These are phyloP conservation scores for Juglanconis oblonga DNA, from an alignment of 2,329 filamentous ascomycete genomes.

Conservation along the genomic window DNA sequence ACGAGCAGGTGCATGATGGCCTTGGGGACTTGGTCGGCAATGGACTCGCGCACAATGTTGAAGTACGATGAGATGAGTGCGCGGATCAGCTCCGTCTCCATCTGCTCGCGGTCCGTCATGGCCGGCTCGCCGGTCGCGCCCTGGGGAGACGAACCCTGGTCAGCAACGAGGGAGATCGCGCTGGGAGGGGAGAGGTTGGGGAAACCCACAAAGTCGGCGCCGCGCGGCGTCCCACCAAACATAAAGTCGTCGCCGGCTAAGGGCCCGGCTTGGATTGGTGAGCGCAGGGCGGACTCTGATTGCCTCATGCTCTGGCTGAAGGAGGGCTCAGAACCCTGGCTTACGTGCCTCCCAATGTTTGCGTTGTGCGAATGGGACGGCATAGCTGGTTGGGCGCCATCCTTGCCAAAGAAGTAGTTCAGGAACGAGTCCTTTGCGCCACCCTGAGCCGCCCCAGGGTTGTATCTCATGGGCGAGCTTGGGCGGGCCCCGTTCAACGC, in stretches of 20 bases:
- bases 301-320: constrained; percentile 82
- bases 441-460: constrained; percentile 52
- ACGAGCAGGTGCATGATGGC: constrained; percentile 98
- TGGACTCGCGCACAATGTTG: constrained; percentile 98
- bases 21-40: constrained; percentile 97
- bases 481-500: constrained; percentile 65
- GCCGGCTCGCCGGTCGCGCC: constrained; percentile 71
- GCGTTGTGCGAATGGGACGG: constrained; percentile 37
- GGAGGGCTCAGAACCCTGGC: constrained; percentile 74
- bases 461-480: constrained; percentile 60
- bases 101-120: constrained; percentile 89
- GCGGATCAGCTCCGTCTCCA: constrained; percentile 96
- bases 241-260: constrained; percentile 38
- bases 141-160: constrained; percentile 31
- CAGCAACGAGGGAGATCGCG: constrained; percentile 17
- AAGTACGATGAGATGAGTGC: constrained; percentile 98
- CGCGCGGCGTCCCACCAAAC: constrained; percentile 34
- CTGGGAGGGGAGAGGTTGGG: not conserved
- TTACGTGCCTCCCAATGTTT: constrained; percentile 62
- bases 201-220: constrained; percentile 57
- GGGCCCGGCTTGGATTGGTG: constrained; percentile 37
- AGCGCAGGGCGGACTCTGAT: constrained; percentile 55
- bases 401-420: constrained; percentile 98
- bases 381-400: constrained; percentile 56
- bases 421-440: constrained; percentile 84